Evolutionary conservation across 768 basidiomycete species (phyloP).

Genomic region (Imleria badia): DNA sequence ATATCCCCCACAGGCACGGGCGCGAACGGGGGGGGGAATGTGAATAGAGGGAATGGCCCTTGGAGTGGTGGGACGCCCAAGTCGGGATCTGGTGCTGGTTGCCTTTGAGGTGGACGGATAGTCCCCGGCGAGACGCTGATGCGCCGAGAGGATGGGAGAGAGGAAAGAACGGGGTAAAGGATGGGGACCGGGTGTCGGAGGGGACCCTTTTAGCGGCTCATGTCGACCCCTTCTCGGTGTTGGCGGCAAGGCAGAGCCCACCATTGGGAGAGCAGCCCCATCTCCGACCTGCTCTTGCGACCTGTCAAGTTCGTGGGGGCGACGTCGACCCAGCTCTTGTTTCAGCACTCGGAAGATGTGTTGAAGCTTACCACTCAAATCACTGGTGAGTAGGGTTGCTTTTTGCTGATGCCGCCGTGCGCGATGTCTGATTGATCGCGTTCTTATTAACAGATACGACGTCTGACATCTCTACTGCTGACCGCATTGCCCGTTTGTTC

Average conservation of each 20-base stretch:
- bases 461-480: no score
- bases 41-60: not conserved
- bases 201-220: not conserved
- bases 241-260: not conserved
- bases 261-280: no score
- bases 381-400: slow-evolving; percentile 38
- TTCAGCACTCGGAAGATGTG: slow-evolving; percentile 59
- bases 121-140: slow-evolving; percentile 5
- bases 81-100: slow-evolving; percentile 13
- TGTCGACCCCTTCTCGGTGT: slow-evolving; percentile 4
- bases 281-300: slow-evolving; percentile 56
- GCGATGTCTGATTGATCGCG: slow-evolving; percentile 1
- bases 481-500: slow-evolving; percentile 65
- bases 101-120: slow-evolving; percentile 14
- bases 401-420: not conserved
- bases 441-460: slow-evolving; percentile 27
- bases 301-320: slow-evolving; percentile 75
- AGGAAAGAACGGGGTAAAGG: slow-evolving; percentile 20
- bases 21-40: not conserved
- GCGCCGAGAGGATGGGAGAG: slow-evolving; percentile 25
- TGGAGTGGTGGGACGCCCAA: slow-evolving; percentile 8
- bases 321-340: slow-evolving; percentile 45
- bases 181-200: not conserved
- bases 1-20: slow-evolving; percentile 6
- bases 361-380: slow-evolving; percentile 52